Base-by-base conservation (phyloP, 306 rosid genomes). In the Quercus aquifolioides region DNA sequence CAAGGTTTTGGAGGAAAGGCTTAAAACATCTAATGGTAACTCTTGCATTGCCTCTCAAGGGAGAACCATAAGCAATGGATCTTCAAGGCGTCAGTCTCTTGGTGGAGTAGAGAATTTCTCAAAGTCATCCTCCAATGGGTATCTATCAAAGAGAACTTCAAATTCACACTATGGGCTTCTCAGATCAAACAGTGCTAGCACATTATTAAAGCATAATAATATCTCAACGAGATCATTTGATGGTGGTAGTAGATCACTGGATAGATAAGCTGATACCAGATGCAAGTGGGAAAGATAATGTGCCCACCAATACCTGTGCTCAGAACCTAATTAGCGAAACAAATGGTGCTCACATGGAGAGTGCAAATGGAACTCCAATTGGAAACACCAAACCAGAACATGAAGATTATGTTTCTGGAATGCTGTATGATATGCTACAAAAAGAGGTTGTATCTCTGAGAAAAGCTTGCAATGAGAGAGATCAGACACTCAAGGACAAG, bases 401-500 rank as follows among this genome's bases (percentile, higher is more conserved):
- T 25, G 92, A 86, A 82, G 98, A 94, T 77, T 41, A 26, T 33
- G 95, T 94, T 83, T 87, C 98, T 49, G 98, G 97, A 81, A 77
- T 83, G 75, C 79, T 94, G 78, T 91, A 94, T 83, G 98, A 94
- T 77, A 78, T 90, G 90, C 65, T 91, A 80, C 97, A 94, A 86
- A 94, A 87, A 84, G 97, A 94, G 84, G 97, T 91, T 41, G 81
- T 94, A 25, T 79, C 91, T 80, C 79, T 94, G 76, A 90, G 92
- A 89, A 94, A 91, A 82, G 85, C 91, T 82, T 85, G 93, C 83
- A 80, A 81, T 74, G 98, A 91, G 82, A 94, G 89, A 79, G 98
- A 90, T 77, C 90, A 89, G 81, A 82, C 89, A 73, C 92, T 94
- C 69, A 94, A 90, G 82, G 98, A 94, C 81, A 94, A 94, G 87